These are phyloP conservation scores for Echeveria elegans DNA, from an alignment of 164 flowering plant genomes.

Conservation along the genomic window DNA sequence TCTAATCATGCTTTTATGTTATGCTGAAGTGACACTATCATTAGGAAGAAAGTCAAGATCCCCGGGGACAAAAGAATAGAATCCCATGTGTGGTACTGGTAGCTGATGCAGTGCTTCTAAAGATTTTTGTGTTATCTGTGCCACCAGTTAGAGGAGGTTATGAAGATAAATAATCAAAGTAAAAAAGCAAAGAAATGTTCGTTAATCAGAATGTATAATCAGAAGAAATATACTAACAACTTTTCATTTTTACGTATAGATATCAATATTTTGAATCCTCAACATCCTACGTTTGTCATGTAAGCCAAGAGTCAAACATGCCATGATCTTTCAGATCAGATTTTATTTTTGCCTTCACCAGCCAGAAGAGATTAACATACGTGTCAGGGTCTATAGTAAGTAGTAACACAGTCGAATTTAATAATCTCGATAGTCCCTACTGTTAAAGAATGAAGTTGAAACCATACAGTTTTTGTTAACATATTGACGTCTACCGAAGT, in stretches of 20 bases:
- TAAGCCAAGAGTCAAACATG: neutral
- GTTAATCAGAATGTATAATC: neutral
- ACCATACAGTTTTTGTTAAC: neutral
- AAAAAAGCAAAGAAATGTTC: neutral
- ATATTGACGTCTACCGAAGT: no score
- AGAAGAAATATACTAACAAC: neutral
- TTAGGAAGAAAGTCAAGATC: constrained; percentile 4
- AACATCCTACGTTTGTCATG: neutral
- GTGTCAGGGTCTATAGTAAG: neutral
- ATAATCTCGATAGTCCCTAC: neutral
- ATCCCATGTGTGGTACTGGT: neutral
- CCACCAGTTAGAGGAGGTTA: neutral
- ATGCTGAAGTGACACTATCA: neutral
- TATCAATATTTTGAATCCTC: neutral
- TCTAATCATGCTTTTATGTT: constrained; percentile 7
- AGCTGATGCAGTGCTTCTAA: neutral
- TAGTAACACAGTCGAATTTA: neutral
- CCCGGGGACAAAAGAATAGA: neutral
- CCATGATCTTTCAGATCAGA: neutral
- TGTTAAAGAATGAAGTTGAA: neutral
- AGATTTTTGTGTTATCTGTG: neutral
- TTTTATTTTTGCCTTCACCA: neutral
- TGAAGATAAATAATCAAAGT: neutral
- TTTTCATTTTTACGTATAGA: neutral
- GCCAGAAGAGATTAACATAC: neutral